phyloP scores from a whole-genome alignment of 495 filamentous ascomycete species.

The Thermothielavioides terrestris region DNA sequence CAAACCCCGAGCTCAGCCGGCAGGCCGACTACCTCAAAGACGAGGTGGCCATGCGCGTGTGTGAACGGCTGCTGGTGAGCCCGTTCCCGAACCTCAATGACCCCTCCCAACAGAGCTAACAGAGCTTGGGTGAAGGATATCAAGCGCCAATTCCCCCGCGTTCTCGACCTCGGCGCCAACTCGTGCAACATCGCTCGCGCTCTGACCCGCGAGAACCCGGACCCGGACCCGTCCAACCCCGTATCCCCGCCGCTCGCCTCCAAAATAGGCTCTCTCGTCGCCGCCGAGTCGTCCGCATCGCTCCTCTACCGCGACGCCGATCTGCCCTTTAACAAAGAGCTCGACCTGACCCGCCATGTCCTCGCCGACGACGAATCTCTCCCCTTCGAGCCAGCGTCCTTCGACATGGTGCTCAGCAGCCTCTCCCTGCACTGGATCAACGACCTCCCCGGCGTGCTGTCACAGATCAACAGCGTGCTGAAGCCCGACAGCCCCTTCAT shows the following conservation, averaged over 20 bases:
- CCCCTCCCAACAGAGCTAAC: too few relatives aligned
- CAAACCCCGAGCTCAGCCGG: slow-evolving; percentile 59
- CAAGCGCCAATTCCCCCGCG: slow-evolving; percentile 72
- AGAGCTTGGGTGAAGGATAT: too few relatives aligned
- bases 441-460: slow-evolving; percentile 75
- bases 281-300: slow-evolving; percentile 67
- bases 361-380: slow-evolving; percentile 61
- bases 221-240: slow-evolving; percentile 43
- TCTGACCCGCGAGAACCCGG: slow-evolving; percentile 59
- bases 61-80: slow-evolving; percentile 73
- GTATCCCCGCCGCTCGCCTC: slow-evolving; percentile 54
- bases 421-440: slow-evolving; percentile 96
- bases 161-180: slow-evolving; percentile 93
- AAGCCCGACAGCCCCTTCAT: slow-evolving; percentile 91
- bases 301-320: slow-evolving; percentile 77
- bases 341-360: slow-evolving; percentile 63
- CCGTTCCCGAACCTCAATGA: background rate
- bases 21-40: slow-evolving; percentile 86
- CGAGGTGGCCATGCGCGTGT: slow-evolving; percentile 77
- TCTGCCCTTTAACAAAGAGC: slow-evolving; percentile 68
- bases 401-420: slow-evolving; percentile 82
- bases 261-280: slow-evolving; percentile 62
- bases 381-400: slow-evolving; percentile 66
- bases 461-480: slow-evolving; percentile 71
- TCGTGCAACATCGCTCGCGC: slow-evolving; percentile 86